Base-by-base conservation (phyloP, 495 filamentous ascomycete species). In the Hypoxylon cercidicola region DNA sequence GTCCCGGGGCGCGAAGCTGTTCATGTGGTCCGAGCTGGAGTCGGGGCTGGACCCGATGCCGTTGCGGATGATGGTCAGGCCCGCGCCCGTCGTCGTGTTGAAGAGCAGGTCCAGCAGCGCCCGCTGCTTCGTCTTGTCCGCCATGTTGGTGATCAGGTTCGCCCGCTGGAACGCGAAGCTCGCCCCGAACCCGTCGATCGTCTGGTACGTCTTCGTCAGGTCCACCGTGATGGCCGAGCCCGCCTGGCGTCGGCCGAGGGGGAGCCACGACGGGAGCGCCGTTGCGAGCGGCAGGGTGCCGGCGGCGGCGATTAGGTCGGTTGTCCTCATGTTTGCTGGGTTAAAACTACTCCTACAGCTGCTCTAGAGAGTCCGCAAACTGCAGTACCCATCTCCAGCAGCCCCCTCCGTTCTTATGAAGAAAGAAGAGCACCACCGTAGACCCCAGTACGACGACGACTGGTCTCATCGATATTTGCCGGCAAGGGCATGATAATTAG, bases 91-190 rank as follows among this genome's bases (percentile, higher is more conserved):
- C 4, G 75, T 78, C 15, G 73, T 73, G 71, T 77, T 81, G 74
- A 85, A 86, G 21, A 87, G 77, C 11, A 78, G 74, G 60, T 86
- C 82, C 4, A 84, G 72, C 7, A 78, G 75, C 54, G 76, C 56
- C 4, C 74, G 70, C 63, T 82, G 76, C 67, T 81, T 79, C 10
- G 69, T 70, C 68, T 77, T 76, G 62, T 79, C 72, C 15, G 73
- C 67, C 63, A 84, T 76, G 68, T 82, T 80, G 45, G 78, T 77
- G 70, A 84, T 79, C 18, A 83, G 69, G 52, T 82, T 78, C n/a
- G 81, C 81, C 2, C 84, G 79, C 66, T 84, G 80, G 72, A 85
- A 87, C 16, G 83, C 84, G 23, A 82, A 72, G 20, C 77, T 80
- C 66, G 80, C 74, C 28, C 84, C 84, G 69, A 84, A 84, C 16